phyloP scores from a whole-genome alignment of 1,284 basidiomycete genomes.

The Porodaedalea pini region DNA sequence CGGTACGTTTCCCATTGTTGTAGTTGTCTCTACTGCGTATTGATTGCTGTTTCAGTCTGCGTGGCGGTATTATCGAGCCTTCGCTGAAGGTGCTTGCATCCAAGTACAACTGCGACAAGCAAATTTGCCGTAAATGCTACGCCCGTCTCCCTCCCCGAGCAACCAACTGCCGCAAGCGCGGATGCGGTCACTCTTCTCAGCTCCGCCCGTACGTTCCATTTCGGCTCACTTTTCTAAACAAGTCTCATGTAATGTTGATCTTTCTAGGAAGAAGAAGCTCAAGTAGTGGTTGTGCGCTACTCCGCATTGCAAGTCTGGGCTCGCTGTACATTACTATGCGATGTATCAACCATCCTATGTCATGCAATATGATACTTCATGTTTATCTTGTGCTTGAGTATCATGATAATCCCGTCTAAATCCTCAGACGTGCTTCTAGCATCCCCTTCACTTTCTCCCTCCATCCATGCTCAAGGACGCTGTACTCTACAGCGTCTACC shows the following conservation, averaged over 20 bases:
- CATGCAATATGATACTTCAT: conserved; percentile 11
- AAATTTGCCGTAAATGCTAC: conserved; percentile 99
- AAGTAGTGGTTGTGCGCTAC: conserved; percentile 50
- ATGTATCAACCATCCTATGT: conserved; percentile 5
- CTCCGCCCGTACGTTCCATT: conserved; percentile 79
- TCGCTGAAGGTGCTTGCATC: conserved; percentile 94
- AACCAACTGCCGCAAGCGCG: conserved; percentile 96
- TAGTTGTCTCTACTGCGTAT: neutral
- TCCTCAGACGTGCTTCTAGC: too few species aligned
- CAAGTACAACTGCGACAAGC: conserved; percentile 98
- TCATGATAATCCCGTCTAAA: too few species aligned
- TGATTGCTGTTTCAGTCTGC: conserved; percentile 55
- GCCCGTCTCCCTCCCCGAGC: conserved; percentile 98
- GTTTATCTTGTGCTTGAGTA: neutral
- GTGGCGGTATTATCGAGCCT: conserved; percentile 98
- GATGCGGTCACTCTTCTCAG: conserved; percentile 91
- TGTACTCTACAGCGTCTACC: too few species aligned
- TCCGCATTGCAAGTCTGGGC: neutral
- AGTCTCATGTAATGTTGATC: neutral
- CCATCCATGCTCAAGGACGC: too few species aligned
- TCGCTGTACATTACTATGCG: neutral
- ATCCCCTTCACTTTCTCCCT: too few species aligned
- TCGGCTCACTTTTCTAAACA: conserved; percentile 1
- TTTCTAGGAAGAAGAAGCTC: conserved; percentile 85
- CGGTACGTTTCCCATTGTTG: conserved; percentile 50